These are phyloP conservation scores for Saccharum officinarum DNA, from an alignment of 176 grass and related monocot species.

Conservation along the genomic window DNA sequence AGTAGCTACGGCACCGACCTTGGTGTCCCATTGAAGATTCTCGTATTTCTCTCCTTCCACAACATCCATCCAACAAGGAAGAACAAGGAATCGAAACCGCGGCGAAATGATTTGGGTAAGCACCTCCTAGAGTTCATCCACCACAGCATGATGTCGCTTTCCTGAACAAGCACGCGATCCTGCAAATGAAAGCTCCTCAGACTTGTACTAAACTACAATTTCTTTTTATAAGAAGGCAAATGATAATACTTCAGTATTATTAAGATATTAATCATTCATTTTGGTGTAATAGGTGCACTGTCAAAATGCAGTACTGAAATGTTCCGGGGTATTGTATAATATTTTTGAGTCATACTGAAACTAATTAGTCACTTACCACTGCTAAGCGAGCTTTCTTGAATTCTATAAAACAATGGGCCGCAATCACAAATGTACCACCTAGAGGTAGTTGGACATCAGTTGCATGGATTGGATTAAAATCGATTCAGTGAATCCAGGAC, in stretches of 20 bases:
- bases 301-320: neutral
- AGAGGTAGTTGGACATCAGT: conserved; percentile 77
- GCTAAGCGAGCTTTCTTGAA: conserved; percentile 82
- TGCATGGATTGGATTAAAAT: conserved; percentile 92
- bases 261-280: neutral
- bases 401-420: conserved; percentile 77
- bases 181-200: no score
- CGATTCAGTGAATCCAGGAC: conserved; percentile 91
- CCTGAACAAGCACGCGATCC: no score
- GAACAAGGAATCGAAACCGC: no score
- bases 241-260: neutral
- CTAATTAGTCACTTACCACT: conserved; percentile 44
- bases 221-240: neutral
- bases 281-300: neutral
- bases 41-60: no score
- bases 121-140: no score
- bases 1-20: no score
- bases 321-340: neutral
- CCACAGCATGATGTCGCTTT: no score
- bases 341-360: neutral
- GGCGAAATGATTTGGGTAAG: no score
- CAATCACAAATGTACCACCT: conserved; percentile 84
- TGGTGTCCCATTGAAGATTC: no score
- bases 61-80: no score
- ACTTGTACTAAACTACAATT: neutral